Percentiles rank a stretch among this genome's conserved stretches.
These are phyloP conservation scores for Fusarium floridanum DNA, from an alignment of 2,329 filamentous ascomycete species.

Conservation along the genomic window DNA sequence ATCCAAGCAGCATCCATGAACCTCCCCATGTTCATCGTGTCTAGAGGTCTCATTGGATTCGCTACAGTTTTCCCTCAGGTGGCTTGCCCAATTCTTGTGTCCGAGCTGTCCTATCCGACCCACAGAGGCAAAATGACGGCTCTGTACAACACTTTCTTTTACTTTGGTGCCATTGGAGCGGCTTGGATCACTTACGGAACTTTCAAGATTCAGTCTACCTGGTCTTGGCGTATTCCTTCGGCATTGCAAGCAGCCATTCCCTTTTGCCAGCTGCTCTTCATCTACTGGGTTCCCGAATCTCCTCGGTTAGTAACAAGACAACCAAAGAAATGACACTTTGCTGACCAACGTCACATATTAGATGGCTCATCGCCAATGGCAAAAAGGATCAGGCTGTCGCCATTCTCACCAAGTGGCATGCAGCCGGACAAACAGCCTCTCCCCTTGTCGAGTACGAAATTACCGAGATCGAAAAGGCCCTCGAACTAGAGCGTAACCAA, in stretches of 20 bases:
- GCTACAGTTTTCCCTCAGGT: conserved; percentile 45
- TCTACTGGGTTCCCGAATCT: conserved; percentile 16
- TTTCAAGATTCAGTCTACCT: conserved; percentile 6
- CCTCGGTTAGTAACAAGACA: neutral
- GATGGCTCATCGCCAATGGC: conserved; percentile 20
- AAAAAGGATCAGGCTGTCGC: conserved; percentile 2
- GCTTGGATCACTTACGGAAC: conserved; percentile 11
- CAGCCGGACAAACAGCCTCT: neutral
- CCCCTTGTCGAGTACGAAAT: conserved; percentile 18
- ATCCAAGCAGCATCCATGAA: conserved; percentile 48
- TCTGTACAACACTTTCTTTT: conserved; percentile 48
- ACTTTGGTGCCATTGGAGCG: conserved; percentile 17
- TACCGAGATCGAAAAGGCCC: conserved; percentile 15
- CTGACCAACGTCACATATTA: neutral
- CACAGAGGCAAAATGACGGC: conserved; percentile 49
- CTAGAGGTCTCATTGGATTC: conserved; percentile 49
- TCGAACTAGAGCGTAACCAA: conserved; percentile 34
- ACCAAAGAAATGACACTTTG: neutral
- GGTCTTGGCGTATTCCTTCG: conserved; percentile 13
- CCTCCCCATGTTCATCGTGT: conserved; percentile 45
- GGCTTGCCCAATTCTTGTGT: conserved; percentile 47
- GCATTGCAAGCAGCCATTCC: conserved; percentile 3
- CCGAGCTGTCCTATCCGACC: conserved; percentile 49
- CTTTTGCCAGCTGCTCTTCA: neutral
- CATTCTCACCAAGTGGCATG: conserved; percentile 16